Evolutionary conservation across 768 basidiomycete genomes (phyloP), one percentile per base, ranked within the genome.

Genomic region (Pleurotus sapidus): DNA sequence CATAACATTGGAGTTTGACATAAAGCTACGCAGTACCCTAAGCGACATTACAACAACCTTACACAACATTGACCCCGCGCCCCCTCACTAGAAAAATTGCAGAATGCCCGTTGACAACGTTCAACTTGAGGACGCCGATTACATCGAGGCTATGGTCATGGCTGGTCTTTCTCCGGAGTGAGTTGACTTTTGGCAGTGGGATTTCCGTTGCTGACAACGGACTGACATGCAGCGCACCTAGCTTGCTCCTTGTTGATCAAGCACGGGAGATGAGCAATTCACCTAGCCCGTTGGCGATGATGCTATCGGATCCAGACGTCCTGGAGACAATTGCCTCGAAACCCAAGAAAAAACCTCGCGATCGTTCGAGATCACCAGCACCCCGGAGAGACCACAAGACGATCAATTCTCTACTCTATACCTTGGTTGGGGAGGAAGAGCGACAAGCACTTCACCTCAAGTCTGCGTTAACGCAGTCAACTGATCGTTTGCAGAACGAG

Each of bases 401-500:
- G 23, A 68, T 76, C 1, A 70, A 75, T 27, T 65, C 74, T 20
- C 66, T 79, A 25, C 72, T 77, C 53, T 75, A 75, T 2, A 64
- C 82, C 11, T 79, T 60, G 66, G 67, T 77, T 11, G 66, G 69
- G 30, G 74, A 86, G 58, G 84, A 86, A 66, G 84, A 86, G 65
- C 76, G 78, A 55, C 82, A 84, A 61, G 74, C 75, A n/a, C 74
- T 75, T 56, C 76, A 79, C 56, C 74, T 86, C 59, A 86, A 84
- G 65, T 72, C 75, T 25, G 64, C 83, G 23, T 75, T 87, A 20
- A 77, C 53, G 70, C 68, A 46, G 77, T 84, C 4, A 76, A 77
- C n/a, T 17, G 82, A 84, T 53, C 75, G 77, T 48, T 72, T 89
- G 39, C 81, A 86, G 63, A 70, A 76, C 47, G 85, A 86, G 71